Conservation (phyloP, 2,329 filamentous ascomycete species). For the Apiospora aurea region DNA sequence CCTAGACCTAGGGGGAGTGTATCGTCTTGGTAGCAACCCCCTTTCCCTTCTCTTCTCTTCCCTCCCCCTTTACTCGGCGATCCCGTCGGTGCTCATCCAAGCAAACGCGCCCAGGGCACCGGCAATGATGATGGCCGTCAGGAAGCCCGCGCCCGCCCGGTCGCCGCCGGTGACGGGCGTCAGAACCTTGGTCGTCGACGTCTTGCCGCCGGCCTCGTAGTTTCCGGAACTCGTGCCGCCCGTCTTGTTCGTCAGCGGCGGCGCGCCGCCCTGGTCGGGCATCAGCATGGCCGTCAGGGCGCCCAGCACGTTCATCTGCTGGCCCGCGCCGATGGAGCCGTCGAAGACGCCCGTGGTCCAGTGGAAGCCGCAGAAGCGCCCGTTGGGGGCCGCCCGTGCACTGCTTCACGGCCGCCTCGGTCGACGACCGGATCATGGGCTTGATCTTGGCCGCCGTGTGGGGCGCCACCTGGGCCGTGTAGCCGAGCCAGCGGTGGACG, state of each 20-base stretch:
- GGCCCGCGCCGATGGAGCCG: slow-evolving; percentile 59
- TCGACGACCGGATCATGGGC: slow-evolving; percentile 63
- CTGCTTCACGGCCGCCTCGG: slow-evolving; percentile 64
- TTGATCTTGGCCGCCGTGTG: slow-evolving; percentile 61
- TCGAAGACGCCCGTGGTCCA: slow-evolving; percentile 55
- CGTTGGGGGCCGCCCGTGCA: slow-evolving; percentile 66
- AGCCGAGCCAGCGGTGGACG: slow-evolving; percentile 69
- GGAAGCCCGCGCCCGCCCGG: slow-evolving; percentile 55
- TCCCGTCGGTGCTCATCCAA: slow-evolving; percentile 54
- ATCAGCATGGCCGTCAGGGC: slow-evolving; percentile 52
- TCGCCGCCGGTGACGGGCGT: slow-evolving; percentile 52
- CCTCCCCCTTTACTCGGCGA: not conserved
- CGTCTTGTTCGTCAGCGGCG: slow-evolving; percentile 54
- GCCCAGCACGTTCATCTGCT: slow-evolving; percentile 64
- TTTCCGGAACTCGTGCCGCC: slow-evolving; percentile 60
- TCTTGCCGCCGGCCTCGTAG: slow-evolving; percentile 49
- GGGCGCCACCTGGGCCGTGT: slow-evolving; percentile 68
- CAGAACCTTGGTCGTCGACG: slow-evolving; percentile 32
- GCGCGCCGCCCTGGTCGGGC: slow-evolving; percentile 41
- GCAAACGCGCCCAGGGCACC: slow-evolving; percentile 52
- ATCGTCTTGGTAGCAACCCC: too few species aligned
- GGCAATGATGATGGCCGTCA: slow-evolving; percentile 54
- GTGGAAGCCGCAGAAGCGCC: slow-evolving; percentile 68
- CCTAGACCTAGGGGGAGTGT: too few species aligned
- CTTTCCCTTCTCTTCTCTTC: not conserved